A percentile compares a stretch with the other conserved stretches of the same genome.
These are phyloP conservation scores for Calonectria fujianensis DNA, from an alignment of 2,329 filamentous ascomycete species.

Conservation along the genomic window DNA sequence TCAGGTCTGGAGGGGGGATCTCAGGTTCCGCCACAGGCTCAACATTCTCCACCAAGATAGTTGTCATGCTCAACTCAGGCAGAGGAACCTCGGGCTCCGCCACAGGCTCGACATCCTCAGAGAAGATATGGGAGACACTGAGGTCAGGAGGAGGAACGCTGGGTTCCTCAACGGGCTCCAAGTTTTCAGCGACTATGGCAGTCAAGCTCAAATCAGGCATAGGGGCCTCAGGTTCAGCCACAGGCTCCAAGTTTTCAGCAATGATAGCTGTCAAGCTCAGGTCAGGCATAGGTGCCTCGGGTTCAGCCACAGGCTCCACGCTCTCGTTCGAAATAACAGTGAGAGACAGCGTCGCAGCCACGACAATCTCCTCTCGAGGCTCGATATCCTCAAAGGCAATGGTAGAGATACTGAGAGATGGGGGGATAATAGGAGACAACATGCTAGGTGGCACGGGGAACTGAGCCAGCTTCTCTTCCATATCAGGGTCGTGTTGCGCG, in stretches of 20 bases:
- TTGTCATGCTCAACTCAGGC: constrained; percentile 53
- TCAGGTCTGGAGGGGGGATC: constrained; percentile 47
- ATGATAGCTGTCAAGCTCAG: constrained; percentile 55
- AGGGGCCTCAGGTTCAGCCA: constrained; percentile 50
- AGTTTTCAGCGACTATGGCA: constrained; percentile 51
- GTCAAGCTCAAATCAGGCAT: constrained; percentile 55
- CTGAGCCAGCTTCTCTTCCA: constrained; percentile 71
- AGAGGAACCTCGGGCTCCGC: constrained; percentile 53
- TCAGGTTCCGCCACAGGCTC: constrained; percentile 56
- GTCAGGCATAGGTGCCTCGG: constrained; percentile 51
- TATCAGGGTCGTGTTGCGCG: constrained; percentile 70
- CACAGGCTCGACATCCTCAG: constrained; percentile 55
- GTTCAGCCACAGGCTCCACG: constrained; percentile 55
- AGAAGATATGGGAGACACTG: constrained; percentile 52
- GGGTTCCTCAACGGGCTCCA: constrained; percentile 56
- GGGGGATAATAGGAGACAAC: constrained; percentile 58
- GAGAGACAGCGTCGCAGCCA: constrained; percentile 57
- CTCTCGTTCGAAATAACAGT: constrained; percentile 60
- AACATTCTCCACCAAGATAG: constrained; percentile 53
- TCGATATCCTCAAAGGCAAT: constrained; percentile 68
- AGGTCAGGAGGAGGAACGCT: constrained; percentile 50
- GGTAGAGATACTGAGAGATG: constrained; percentile 65
- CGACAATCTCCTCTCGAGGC: constrained; percentile 62
- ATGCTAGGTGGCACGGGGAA: constrained; percentile 73
- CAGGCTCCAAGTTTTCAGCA: constrained; percentile 55